Evolutionary conservation across 805 yeast species (phyloP).

Genomic region (Monosporozyma unispora): DNA sequence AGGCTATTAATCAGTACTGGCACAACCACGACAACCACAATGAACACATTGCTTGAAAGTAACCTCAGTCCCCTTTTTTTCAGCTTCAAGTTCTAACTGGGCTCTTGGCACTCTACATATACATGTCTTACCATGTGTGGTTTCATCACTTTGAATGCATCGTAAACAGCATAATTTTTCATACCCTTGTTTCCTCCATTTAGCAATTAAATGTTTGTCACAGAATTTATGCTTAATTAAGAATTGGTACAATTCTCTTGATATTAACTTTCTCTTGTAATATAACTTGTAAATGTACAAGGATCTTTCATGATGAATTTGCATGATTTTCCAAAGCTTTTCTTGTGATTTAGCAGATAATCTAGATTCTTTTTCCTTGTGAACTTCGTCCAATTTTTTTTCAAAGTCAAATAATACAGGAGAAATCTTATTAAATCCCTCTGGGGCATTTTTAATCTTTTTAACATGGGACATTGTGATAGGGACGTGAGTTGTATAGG

Average conservation of each 20-base stretch:
- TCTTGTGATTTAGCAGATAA: slow-evolving; percentile 45
- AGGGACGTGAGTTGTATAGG: background rate
- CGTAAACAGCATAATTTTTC: slow-evolving; percentile 76
- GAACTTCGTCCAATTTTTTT: slow-evolving; percentile 47
- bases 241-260: slow-evolving; percentile 64
- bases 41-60: slow-evolving; percentile 53
- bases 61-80: slow-evolving; percentile 12
- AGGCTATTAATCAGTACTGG: slow-evolving; percentile 52
- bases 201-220: slow-evolving; percentile 67
- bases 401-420: slow-evolving; percentile 57
- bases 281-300: slow-evolving; percentile 67
- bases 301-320: slow-evolving; percentile 65
- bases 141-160: slow-evolving; percentile 60
- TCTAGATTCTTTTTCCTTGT: slow-evolving; percentile 31
- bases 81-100: slow-evolving; percentile 33
- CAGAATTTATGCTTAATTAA: slow-evolving; percentile 55
- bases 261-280: slow-evolving; percentile 60
- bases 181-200: slow-evolving; percentile 79
- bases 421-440: slow-evolving; percentile 60
- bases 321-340: slow-evolving; percentile 60
- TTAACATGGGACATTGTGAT: background rate
- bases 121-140: slow-evolving; percentile 60
- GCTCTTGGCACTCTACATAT: slow-evolving; percentile 77
- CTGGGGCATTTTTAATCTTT: slow-evolving; percentile 47
- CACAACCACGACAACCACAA: slow-evolving; percentile 83